These are phyloP conservation scores for Monilinia fructigena DNA, from an alignment of 2,329 filamentous ascomycete genomes.

Conservation along the genomic window DNA sequence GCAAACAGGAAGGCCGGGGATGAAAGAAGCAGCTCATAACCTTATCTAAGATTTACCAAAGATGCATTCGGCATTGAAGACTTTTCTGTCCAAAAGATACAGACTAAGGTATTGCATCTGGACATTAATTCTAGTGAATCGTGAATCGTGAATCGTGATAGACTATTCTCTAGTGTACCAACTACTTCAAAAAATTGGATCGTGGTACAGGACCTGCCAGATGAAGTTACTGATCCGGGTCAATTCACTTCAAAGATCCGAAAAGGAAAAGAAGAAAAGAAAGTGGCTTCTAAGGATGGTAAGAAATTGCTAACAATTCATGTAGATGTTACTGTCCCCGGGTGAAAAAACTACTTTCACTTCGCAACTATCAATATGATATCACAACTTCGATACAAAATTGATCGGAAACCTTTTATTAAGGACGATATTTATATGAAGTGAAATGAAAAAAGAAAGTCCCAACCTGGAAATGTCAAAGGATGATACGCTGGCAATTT, in stretches of 20 bases:
- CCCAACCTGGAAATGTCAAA: background rate
- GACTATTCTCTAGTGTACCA: background rate
- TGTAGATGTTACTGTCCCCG: background rate
- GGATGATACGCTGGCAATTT: constrained; percentile 5
- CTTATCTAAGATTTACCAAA: constrained; percentile 1
- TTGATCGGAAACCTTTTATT: background rate
- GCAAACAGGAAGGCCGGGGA: background rate
- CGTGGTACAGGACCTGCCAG: background rate
- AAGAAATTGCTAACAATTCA: background rate
- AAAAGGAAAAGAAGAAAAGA: background rate
- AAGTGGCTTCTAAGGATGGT: background rate
- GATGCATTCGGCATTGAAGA: background rate
- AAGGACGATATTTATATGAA: background rate
- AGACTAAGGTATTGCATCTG: background rate
- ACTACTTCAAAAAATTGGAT: background rate
- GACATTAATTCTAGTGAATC: background rate
- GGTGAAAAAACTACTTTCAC: constrained; percentile 10
- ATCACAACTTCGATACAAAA: constrained; percentile 8
- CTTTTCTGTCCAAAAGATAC: background rate
- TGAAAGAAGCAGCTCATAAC: background rate
- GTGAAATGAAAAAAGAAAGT: background rate
- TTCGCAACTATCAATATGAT: background rate
- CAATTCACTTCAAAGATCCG: background rate
- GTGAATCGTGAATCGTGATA: background rate
- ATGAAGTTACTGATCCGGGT: background rate